Conservation (phyloP, 1,284 basidiomycete species). For the Fomitopsis betulina region DNA sequence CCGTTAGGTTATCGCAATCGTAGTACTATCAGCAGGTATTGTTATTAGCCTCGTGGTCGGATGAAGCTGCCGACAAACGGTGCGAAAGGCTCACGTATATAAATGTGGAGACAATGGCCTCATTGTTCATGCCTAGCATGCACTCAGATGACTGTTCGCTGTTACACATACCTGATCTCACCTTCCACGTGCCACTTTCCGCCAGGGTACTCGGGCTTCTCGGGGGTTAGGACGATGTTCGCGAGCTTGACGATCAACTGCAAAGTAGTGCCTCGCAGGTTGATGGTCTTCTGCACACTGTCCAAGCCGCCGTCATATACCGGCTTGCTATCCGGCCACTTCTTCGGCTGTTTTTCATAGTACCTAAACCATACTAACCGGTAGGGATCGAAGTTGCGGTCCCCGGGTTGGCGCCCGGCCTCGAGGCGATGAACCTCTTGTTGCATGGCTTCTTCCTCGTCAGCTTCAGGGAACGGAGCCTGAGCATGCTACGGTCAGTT, state of each 20-base stretch:
- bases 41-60: neutral
- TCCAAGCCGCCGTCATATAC: neutral
- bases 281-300: neutral
- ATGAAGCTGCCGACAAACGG: neutral
- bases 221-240: constrained; percentile 44
- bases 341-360: neutral
- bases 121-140: constrained; percentile 32
- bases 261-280: constrained; percentile 21
- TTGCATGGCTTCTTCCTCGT: neutral
- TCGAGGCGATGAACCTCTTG: neutral
- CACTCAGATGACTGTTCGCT: neutral
- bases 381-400: neutral
- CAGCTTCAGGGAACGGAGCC: neutral
- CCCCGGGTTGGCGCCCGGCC: neutral
- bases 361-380: neutral
- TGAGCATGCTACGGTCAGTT: neutral
- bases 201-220: constrained; percentile 30
- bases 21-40: constrained; percentile 6
- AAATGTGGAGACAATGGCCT: constrained; percentile 17
- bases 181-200: constrained; percentile 34
- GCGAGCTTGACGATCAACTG: constrained; percentile 51
- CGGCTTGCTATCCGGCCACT: neutral
- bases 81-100: neutral
- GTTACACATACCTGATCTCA: neutral
- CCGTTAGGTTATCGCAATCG: constrained; percentile 13